Evolutionary conservation across 129 eudicot genomes (phyloP).

Genomic region (Silybum marianum): DNA sequence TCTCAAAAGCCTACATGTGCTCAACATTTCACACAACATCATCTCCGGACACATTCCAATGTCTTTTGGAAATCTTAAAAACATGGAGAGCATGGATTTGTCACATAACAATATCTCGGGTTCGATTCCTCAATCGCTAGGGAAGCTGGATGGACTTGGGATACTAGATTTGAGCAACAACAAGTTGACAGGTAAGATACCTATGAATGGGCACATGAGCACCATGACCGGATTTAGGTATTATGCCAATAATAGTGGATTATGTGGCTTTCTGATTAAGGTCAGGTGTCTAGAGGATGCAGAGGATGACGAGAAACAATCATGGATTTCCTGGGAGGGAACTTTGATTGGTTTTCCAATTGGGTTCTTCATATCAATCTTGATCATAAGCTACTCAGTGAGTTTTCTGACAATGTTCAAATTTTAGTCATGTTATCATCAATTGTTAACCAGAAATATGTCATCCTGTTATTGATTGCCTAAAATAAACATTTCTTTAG

Average conservation of each 20-base stretch:
- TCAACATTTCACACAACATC: conserved; percentile 43
- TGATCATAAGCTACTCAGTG: neutral
- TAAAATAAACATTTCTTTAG: too few species aligned
- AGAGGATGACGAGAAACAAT: neutral
- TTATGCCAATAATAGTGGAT: conserved; percentile 39
- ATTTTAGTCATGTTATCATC: too few species aligned
- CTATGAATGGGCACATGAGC: conserved; percentile 31
- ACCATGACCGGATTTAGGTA: conserved; percentile 19
- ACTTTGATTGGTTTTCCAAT: conserved; percentile 29
- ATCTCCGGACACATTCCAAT: conserved; percentile 42
- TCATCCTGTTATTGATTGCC: neutral
- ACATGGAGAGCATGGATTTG: conserved; percentile 31
- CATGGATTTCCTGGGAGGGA: conserved; percentile 35
- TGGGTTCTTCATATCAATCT: conserved; percentile 18
- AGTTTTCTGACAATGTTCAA: neutral
- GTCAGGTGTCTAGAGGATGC: conserved; percentile 22
- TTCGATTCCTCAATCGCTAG: neutral
- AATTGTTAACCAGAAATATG: too few species aligned
- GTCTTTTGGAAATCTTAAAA: conserved; percentile 33
- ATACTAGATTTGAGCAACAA: neutral
- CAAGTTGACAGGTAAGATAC: conserved; percentile 28
- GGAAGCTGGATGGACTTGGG: neutral
- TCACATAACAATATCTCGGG: neutral
- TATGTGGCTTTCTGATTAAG: conserved; percentile 36
- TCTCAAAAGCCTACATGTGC: conserved; percentile 41